A percentile compares a stretch with the other conserved stretches of the same genome.
These are phyloP conservation scores for Xylariaceae sp. DNA, from an alignment of 2,329 filamentous ascomycete genomes.

Conservation along the genomic window DNA sequence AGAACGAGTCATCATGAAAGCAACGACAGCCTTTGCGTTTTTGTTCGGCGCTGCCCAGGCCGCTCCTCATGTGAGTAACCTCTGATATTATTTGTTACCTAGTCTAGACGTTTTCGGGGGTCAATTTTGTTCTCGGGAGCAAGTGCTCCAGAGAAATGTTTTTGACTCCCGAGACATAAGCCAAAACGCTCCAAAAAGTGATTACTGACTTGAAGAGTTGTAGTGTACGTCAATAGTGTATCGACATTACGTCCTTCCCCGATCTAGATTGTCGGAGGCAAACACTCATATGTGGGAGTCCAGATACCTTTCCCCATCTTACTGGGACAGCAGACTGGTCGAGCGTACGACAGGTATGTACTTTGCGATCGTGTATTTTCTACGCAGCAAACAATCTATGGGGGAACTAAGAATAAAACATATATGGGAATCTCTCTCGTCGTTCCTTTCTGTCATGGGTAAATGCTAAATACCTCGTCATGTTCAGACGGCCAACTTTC, in stretches of 20 bases:
- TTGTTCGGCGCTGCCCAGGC: constrained; percentile 22
- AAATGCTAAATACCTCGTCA: not conserved
- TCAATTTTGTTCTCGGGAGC: no score
- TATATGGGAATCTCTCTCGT: constrained; percentile 8
- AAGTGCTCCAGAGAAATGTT: no score
- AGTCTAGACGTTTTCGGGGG: no score
- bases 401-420: no score
- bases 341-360: not conserved
- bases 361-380: not conserved
- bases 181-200: no score
- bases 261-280: not conserved
- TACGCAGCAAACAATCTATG: no score
- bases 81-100: no score
- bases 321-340: constrained; percentile 28
- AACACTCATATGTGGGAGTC: not conserved
- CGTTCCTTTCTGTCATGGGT: constrained; percentile 29
- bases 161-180: no score
- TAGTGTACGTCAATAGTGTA: no score
- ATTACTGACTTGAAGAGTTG: no score
- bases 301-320: constrained; percentile 33
- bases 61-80: constrained; percentile 30
- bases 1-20: constrained; percentile 15
- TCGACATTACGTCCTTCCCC: not conserved
- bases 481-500: constrained; percentile 42
- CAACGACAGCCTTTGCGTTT: constrained; percentile 17